phyloP scores from a whole-genome alignment of 495 filamentous ascomycete genomes.

The Penicillium daleae region DNA sequence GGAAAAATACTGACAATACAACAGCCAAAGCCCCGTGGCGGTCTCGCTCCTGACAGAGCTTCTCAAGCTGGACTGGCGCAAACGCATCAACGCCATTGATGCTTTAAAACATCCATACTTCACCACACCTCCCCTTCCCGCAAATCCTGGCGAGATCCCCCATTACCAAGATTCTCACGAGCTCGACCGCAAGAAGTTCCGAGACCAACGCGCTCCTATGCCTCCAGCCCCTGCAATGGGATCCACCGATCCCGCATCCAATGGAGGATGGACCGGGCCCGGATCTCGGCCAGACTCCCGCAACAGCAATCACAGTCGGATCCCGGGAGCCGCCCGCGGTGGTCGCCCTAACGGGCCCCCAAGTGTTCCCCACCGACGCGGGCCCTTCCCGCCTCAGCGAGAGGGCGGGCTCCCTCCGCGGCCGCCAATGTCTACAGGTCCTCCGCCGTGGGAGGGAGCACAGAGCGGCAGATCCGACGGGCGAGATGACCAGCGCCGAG shows the following conservation, averaged over 20 bases:
- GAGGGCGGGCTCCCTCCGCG: slow-evolving; percentile 47
- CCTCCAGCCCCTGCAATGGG: slow-evolving; percentile 91
- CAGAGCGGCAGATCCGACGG: slow-evolving; percentile 33
- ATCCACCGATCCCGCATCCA: slow-evolving; percentile 76
- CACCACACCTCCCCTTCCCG: slow-evolving; percentile 72
- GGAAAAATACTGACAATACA: slow-evolving; percentile 10
- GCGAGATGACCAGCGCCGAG: slow-evolving; percentile 38
- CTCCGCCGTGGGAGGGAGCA: slow-evolving; percentile 37
- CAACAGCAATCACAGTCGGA: slow-evolving; percentile 31
- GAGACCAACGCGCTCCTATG: slow-evolving; percentile 73
- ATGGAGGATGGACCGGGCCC: slow-evolving; percentile 58
- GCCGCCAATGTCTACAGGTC: slow-evolving; percentile 33
- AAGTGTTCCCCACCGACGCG: slow-evolving; percentile 31
- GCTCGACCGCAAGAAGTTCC: slow-evolving; percentile 85
- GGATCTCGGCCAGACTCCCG: slow-evolving; percentile 37
- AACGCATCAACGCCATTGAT: slow-evolving; percentile 91
- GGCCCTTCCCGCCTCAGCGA: slow-evolving; percentile 30
- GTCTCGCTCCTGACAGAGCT: slow-evolving; percentile 82
- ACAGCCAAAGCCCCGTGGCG: slow-evolving; percentile 59
- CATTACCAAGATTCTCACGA: slow-evolving; percentile 94
- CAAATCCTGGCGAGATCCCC: slow-evolving; percentile 80
- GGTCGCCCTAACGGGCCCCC: slow-evolving; percentile 28
- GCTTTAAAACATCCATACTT: slow-evolving; percentile 95
- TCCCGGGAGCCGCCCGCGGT: slow-evolving; percentile 38
- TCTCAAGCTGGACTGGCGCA: slow-evolving; percentile 84